Evolutionary conservation across 768 basidiomycete genomes (phyloP).

Genomic region (Auriscalpium microsporum): DNA sequence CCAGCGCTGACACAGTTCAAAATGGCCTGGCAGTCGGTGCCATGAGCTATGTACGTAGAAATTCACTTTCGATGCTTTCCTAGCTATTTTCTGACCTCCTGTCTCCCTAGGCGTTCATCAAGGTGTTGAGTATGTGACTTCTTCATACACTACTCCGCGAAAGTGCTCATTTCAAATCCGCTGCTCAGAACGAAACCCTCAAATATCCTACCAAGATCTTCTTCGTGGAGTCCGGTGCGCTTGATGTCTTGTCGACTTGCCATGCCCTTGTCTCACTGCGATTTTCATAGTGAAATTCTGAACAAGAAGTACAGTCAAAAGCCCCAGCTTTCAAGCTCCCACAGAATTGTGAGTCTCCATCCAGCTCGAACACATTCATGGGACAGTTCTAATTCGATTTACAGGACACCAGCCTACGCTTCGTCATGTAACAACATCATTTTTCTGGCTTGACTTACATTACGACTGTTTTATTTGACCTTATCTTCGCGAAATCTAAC

Average conservation of each 20-base stretch:
- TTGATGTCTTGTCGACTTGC: background rate
- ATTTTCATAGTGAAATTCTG: constrained; percentile 37
- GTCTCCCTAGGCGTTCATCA: constrained; percentile 43
- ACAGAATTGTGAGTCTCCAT: constrained; percentile 42
- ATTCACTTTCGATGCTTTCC: background rate
- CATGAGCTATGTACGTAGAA: constrained; percentile 63
- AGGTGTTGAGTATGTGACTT: constrained; percentile 37
- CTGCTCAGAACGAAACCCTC: constrained; percentile 29
- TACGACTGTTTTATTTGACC: too few relatives aligned
- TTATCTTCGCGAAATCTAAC: too few relatives aligned
- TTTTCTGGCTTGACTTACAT: too few relatives aligned
- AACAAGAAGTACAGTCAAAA: constrained; percentile 57
- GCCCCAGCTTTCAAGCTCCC: constrained; percentile 67
- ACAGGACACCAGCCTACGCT: background rate
- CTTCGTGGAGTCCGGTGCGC: constrained; percentile 7
- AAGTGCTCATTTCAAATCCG: background rate
- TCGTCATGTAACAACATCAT: constrained; percentile 2
- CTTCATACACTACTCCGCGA: background rate
- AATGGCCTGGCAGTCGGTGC: constrained; percentile 63
- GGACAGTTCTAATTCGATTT: background rate
- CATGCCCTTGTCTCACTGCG: background rate
- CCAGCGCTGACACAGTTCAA: constrained; percentile 71
- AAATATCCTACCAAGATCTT: constrained; percentile 14
- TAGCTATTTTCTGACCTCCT: background rate
- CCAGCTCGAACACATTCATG: background rate